Percentiles rank a stretch among this genome's conserved stretches.
phyloP scores from a whole-genome alignment of 192 early-diverging fungal species.

The Coemansia sp. region DNA sequence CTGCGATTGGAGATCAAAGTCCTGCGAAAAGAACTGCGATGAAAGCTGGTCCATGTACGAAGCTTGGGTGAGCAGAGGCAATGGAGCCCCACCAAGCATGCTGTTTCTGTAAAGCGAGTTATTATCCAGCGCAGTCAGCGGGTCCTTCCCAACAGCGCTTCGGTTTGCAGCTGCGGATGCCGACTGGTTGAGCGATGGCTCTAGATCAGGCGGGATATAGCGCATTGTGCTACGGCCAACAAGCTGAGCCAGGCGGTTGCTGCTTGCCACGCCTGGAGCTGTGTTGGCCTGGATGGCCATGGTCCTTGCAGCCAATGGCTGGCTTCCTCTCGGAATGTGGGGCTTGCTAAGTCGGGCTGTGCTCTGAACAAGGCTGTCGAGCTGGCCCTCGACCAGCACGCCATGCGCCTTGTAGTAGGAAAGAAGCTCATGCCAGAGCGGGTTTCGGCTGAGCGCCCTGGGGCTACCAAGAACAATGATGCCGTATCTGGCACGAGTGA shows the following conservation, averaged over 20 bases:
- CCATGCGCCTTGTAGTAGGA: constrained; percentile 89
- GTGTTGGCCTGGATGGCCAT: constrained; percentile 37
- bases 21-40: constrained; percentile 43
- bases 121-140: not conserved
- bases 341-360: constrained; percentile 88
- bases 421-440: constrained; percentile 96
- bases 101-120: constrained; percentile 31
- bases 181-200: constrained; percentile 5
- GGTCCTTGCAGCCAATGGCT: constrained; percentile 27
- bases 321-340: constrained; percentile 53
- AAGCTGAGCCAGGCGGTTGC: constrained; percentile 47
- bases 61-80: constrained; percentile 34
- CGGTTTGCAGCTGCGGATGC: not conserved
- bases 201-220: constrained; percentile 54
- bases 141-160: not conserved
- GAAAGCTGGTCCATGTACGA: constrained; percentile 32
- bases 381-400: constrained; percentile 90
- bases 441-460: constrained; percentile 89
- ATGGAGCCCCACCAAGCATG: constrained; percentile 20
- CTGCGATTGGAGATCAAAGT: constrained; percentile 39
- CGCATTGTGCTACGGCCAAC: constrained; percentile 53
- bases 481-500: constrained; percentile 92
- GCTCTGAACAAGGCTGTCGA: constrained; percentile 85
- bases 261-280: constrained; percentile 44
- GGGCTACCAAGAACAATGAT: constrained; percentile 95